These are phyloP conservation scores for Ceratocystis huliohia DNA, from an alignment of 2,329 filamentous ascomycete genomes.

Conservation along the genomic window DNA sequence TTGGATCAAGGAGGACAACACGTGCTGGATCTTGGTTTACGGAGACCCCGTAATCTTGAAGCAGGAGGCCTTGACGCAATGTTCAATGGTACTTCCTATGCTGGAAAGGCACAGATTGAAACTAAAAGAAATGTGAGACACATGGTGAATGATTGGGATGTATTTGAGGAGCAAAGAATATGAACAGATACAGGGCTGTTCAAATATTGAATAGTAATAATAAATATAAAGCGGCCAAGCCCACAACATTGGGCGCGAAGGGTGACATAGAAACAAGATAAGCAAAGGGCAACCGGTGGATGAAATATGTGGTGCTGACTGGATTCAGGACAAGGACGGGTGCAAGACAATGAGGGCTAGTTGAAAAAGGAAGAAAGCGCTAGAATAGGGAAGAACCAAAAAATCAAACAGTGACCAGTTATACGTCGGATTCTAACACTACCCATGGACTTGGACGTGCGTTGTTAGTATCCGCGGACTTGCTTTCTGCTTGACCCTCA, in stretches of 20 bases:
- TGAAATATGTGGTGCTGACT: not conserved
- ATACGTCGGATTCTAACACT: conserved; percentile 4
- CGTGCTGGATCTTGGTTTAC: not conserved
- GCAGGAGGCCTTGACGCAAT: too few species aligned
- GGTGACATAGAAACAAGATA: not conserved
- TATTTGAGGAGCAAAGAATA: not conserved
- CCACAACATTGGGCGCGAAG: not conserved
- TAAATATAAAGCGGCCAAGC: not conserved
- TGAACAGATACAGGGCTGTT: not conserved
- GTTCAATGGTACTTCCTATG: not conserved
- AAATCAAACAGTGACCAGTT: not conserved
- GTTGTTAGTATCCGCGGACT: not conserved
- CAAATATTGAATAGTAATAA: conserved; percentile 3
- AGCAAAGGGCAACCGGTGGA: not conserved
- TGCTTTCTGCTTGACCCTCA: not conserved
- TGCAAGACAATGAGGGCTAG: not conserved
- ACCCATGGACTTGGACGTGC: conserved; percentile 4
- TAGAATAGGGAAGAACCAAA: not conserved
- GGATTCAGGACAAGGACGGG: conserved; percentile 11
- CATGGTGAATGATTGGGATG: not conserved
- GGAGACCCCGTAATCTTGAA: not conserved
- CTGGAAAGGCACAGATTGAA: not conserved
- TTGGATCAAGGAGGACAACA: not conserved
- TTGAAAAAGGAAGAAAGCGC: not conserved
- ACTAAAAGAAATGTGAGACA: not conserved